Evolutionary conservation across 257 asterid species (phyloP), one percentile per base, ranked within the genome.

Genomic region (Nicotiana sylvestris): DNA sequence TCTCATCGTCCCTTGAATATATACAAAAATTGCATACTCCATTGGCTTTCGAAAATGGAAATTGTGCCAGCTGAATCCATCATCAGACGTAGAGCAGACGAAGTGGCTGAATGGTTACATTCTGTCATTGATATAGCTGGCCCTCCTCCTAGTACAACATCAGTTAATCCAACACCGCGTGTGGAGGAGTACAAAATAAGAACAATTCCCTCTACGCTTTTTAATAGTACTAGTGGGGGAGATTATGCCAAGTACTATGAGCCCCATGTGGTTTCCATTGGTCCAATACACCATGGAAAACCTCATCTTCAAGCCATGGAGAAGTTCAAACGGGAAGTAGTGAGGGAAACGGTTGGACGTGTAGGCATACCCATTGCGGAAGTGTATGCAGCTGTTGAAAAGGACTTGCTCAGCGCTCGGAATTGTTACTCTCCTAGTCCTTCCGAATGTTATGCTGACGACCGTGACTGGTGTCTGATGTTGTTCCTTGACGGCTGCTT

Each of bases 181-280:
- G 43, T 13, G 15, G 72, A 30, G 5, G 5, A 10, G 4, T 15
- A 6, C 1, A 12, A 32, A 30, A 0, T 15, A 66, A 21, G 16
- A 15, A 1, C 25, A 7, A 67, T 35, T 33, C 53, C 29, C 21
- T 0, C 5, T 35, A 8, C 1, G 37, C 7, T 33, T 33, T 0
- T 0, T 6, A 0, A 33, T 0, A 1, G 9, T 16, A 32, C 1
- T 17, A 3, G 13, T 32, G 2, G 16, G 0, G 17, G 18, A 18
- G 17, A 9, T 9, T 17, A 9, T 68, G 0, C 0, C 16, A 67
- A 33, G 29, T 67, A 33, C 51, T 32, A 32, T 13, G 21, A 0
- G 15, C 51, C 51, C 27, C 15, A 4, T 68, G 27, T 33, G 55
- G 55, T 67, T 67, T 33, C 76, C 53, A 1, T 67, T 17, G 77